Conservation (phyloP, 2,329 filamentous ascomycete species). For the Ceratocystis diversiconidia region DNA sequence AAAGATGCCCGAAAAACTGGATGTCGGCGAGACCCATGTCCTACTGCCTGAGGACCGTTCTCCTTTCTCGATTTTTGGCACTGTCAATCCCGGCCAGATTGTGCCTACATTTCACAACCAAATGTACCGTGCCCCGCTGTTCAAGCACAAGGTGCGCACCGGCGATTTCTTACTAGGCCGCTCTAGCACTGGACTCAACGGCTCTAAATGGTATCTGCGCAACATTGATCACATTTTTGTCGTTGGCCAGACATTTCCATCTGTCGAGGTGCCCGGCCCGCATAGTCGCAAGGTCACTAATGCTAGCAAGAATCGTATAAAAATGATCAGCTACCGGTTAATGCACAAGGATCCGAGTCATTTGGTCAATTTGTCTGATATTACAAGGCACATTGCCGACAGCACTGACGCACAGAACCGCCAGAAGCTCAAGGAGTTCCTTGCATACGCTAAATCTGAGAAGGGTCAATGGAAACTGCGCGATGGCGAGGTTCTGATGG, state of each 20-base stretch:
- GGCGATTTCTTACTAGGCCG: conserved; percentile 82
- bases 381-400: conserved; percentile 83
- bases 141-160: conserved; percentile 62
- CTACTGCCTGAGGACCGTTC: conserved; percentile 89
- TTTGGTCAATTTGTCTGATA: conserved; percentile 61
- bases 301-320: conserved; percentile 89
- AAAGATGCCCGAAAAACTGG: conserved; percentile 58
- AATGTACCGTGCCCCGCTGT: conserved; percentile 90
- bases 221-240: conserved; percentile 84
- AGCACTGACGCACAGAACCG: conserved; percentile 91
- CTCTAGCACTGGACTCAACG: conserved; percentile 63
- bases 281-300: conserved; percentile 93
- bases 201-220: conserved; percentile 67
- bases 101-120: conserved; percentile 85
- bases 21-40: conserved; percentile 78
- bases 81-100: conserved; percentile 79
- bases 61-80: conserved; percentile 88
- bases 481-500: conserved; percentile 58
- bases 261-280: conserved; percentile 80
- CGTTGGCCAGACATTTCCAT: conserved; percentile 86
- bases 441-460: conserved; percentile 74
- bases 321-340: conserved; percentile 87
- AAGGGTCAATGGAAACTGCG: conserved; percentile 72
- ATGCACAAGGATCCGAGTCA: conserved; percentile 60
- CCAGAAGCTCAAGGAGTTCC: conserved; percentile 93